Evolutionary conservation across 1,284 basidiomycete genomes (phyloP).

Genomic region (Puccinia polysora): DNA sequence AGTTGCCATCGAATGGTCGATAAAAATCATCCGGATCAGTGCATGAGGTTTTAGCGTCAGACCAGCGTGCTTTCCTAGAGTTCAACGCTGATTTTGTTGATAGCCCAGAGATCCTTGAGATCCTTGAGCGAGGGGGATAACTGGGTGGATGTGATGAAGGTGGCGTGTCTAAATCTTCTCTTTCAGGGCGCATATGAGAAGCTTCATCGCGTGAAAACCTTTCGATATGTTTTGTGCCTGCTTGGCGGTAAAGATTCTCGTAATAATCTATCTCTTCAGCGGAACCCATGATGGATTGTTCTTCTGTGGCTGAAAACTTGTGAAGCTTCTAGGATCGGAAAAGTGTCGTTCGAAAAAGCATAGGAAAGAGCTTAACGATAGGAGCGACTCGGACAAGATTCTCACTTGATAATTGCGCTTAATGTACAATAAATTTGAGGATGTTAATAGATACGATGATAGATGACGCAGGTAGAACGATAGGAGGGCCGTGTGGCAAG

Average conservation of each 20-base stretch:
- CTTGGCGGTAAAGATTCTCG: slow-evolving; percentile 18
- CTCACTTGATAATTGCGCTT: too few relatives aligned
- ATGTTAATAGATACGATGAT: too few relatives aligned
- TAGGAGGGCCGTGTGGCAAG: too few relatives aligned
- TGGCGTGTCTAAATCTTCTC: not conserved
- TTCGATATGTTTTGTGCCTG: not conserved
- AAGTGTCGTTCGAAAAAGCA: too few relatives aligned
- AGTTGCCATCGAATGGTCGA: slow-evolving; percentile 21
- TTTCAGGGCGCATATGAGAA: not conserved
- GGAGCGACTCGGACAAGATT: too few relatives aligned
- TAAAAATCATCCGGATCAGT: slow-evolving; percentile 33
- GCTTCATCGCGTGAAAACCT: not conserved
- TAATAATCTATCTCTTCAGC: not conserved
- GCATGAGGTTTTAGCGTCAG: not conserved
- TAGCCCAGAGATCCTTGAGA: not conserved
- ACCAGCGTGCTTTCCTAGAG: slow-evolving; percentile 6
- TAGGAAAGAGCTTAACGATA: too few relatives aligned
- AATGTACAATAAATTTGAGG: too few relatives aligned
- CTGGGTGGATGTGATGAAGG: not conserved
- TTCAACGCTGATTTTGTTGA: not conserved
- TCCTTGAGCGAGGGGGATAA: not conserved
- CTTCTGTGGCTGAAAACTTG: too few relatives aligned
- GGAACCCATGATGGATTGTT: too few relatives aligned
- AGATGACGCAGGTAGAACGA: too few relatives aligned
- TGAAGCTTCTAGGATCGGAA: too few relatives aligned